Evolutionary conservation across 2,329 filamentous ascomycete genomes (phyloP).

Genomic region (Fusarium sp.): DNA sequence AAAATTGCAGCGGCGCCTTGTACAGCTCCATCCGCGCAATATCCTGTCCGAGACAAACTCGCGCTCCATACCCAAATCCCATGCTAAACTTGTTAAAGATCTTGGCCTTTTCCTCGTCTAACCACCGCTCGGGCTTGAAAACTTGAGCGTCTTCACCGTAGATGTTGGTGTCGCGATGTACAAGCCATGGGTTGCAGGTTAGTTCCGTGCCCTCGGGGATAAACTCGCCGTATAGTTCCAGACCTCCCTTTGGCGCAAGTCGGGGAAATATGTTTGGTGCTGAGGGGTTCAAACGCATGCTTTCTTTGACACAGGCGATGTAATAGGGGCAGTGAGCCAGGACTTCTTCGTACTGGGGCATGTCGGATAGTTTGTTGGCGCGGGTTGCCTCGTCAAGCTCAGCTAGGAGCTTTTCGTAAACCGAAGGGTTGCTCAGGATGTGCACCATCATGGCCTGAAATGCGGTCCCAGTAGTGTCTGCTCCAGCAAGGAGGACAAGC

Average conservation of each 20-base stretch:
- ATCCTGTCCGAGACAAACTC: conserved; percentile 59
- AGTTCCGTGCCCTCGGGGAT: conserved; percentile 50
- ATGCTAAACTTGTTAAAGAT: conserved; percentile 48
- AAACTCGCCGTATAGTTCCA: conserved; percentile 51
- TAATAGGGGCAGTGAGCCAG: conserved; percentile 56
- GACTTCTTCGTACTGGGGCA: conserved; percentile 45
- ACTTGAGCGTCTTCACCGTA: conserved; percentile 49
- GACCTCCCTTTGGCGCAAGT: conserved; percentile 59
- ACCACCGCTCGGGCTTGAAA: conserved; percentile 58
- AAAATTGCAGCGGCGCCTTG: conserved; percentile 30
- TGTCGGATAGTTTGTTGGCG: conserved; percentile 53
- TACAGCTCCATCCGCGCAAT: conserved; percentile 57
- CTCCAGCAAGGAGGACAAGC: conserved; percentile 49
- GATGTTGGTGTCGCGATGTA: conserved; percentile 47
- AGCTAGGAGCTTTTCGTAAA: conserved; percentile 36
- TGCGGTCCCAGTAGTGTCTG: conserved; percentile 62
- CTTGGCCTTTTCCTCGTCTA: conserved; percentile 44
- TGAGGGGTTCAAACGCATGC: conserved; percentile 62
- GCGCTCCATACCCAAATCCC: conserved; percentile 55
- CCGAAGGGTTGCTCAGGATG: conserved; percentile 23
- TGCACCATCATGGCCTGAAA: conserved; percentile 56
- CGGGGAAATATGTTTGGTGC: conserved; percentile 63
- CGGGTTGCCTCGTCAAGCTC: conserved; percentile 40
- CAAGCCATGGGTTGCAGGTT: conserved; percentile 53
- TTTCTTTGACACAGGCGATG: conserved; percentile 66